Conservation (phyloP, 2,329 filamentous ascomycete genomes). For the Cladophialophora chaetospira region DNA sequence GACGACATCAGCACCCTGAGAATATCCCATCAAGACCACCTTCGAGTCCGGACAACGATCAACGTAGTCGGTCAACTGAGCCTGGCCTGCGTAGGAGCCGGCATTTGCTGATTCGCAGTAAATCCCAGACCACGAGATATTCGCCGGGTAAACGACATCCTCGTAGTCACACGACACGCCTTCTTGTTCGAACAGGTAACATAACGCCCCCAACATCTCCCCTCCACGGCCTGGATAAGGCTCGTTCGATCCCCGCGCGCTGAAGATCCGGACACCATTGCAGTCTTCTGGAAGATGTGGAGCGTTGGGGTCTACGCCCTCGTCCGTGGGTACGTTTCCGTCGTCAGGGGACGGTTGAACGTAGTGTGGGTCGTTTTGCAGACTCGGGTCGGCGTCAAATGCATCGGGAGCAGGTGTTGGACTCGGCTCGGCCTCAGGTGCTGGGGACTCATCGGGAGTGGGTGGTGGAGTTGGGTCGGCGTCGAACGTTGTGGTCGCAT, state of each 20-base stretch:
- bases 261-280: conserved; percentile 22
- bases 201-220: conserved; percentile 10
- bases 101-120: conserved; percentile 18
- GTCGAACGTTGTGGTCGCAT: no score
- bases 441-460: background rate
- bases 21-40: conserved; percentile 38
- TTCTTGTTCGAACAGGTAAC: conserved; percentile 7
- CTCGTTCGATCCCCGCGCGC: conserved; percentile 17
- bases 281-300: conserved; percentile 18
- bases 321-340: conserved; percentile 3
- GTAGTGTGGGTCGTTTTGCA: background rate
- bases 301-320: background rate
- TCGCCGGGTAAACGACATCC: conserved; percentile 23
- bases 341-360: background rate
- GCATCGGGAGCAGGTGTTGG: background rate
- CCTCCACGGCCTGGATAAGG: conserved; percentile 25
- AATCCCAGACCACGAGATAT: conserved; percentile 17
- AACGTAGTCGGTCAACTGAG: conserved; percentile 17
- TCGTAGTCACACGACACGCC: conserved; percentile 26
- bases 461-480: background rate
- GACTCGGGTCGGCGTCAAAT: background rate
- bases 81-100: conserved; percentile 8
- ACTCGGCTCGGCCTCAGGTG: background rate
- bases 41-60: conserved; percentile 34
- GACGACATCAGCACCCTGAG: conserved; percentile 38